These are phyloP conservation scores for Dendryphion nanum DNA, from an alignment of 2,329 filamentous ascomycete species.

Conservation along the genomic window DNA sequence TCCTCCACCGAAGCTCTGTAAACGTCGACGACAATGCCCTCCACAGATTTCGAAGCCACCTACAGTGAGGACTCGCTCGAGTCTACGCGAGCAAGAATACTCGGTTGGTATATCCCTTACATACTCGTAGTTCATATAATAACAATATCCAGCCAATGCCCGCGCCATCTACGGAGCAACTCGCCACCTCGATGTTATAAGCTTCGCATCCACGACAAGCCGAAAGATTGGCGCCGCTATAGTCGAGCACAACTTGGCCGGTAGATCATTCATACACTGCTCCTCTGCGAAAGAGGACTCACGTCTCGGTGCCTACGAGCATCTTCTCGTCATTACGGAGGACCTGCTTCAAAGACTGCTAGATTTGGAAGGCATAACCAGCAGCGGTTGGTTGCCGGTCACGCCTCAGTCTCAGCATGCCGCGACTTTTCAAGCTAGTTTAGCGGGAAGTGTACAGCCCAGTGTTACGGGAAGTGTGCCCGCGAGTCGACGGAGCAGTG, in stretches of 20 bases:
- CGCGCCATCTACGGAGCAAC: constrained; percentile 35
- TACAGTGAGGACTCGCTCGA: constrained; percentile 34
- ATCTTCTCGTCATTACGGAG: constrained; percentile 37
- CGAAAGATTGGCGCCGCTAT: constrained; percentile 35
- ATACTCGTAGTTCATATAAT: background rate
- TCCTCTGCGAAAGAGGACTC: constrained; percentile 31
- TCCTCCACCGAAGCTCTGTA: too few species aligned
- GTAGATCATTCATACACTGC: constrained; percentile 36
- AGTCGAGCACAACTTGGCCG: constrained; percentile 36
- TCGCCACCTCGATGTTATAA: constrained; percentile 37
- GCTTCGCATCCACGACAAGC: constrained; percentile 32
- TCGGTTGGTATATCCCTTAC: constrained; percentile 17
- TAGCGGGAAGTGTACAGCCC: constrained; percentile 11
- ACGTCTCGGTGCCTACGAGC: constrained; percentile 30
- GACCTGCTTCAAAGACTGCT: constrained; percentile 32
- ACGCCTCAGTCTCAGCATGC: constrained; percentile 35
- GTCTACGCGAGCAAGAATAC: constrained; percentile 29
- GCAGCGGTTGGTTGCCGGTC: constrained; percentile 34
- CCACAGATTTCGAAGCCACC: constrained; percentile 31
- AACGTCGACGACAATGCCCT: constrained; percentile 31
- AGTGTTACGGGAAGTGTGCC: constrained; percentile 13
- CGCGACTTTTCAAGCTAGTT: constrained; percentile 19
- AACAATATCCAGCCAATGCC: constrained; percentile 26
- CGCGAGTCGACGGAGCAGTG: constrained; percentile 24
- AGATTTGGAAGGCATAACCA: constrained; percentile 32